Evolutionary conservation across 306 rosid genomes (phyloP).

Genomic region (Cicer arietinum): DNA sequence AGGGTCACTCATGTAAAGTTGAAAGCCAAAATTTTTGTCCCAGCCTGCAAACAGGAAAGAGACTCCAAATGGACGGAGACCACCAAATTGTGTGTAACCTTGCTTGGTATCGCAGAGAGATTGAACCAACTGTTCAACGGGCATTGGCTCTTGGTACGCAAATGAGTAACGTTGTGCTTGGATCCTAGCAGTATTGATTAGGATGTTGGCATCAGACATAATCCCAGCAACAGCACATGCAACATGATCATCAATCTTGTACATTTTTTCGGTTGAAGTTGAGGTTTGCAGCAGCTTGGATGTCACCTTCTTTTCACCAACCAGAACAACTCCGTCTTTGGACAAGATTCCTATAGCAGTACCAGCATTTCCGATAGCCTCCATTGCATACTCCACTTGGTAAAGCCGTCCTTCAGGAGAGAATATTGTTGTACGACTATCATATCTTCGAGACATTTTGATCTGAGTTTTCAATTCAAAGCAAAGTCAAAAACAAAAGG

Average conservation of each 20-base stretch:
- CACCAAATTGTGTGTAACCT: slow-evolving; percentile 61
- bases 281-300: slow-evolving; percentile 64
- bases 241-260: slow-evolving; percentile 62
- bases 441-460: slow-evolving; percentile 62
- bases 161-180: slow-evolving; percentile 61
- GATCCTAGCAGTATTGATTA: slow-evolving; percentile 59
- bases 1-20: slow-evolving; percentile 61
- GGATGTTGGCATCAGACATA: slow-evolving; percentile 63
- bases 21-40: slow-evolving; percentile 63
- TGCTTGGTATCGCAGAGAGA: slow-evolving; percentile 64
- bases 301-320: slow-evolving; percentile 61
- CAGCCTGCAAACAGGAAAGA: slow-evolving; percentile 62
- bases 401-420: slow-evolving; percentile 62
- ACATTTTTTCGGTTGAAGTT: slow-evolving; percentile 61
- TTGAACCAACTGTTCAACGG: slow-evolving; percentile 62
- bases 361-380: slow-evolving; percentile 64
- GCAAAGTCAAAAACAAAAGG: slow-evolving; percentile 13
- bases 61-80: slow-evolving; percentile 61
- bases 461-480: slow-evolving; percentile 32
- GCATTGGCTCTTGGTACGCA: slow-evolving; percentile 63
- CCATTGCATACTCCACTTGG: slow-evolving; percentile 67
- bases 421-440: slow-evolving; percentile 62
- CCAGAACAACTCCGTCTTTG: slow-evolving; percentile 60
- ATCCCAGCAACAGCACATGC: slow-evolving; percentile 63
- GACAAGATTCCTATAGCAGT: slow-evolving; percentile 61